Percentiles rank a stretch among this genome's conserved stretches.
These are phyloP conservation scores for Avicennia marina DNA, from an alignment of 257 asterid species.

Conservation along the genomic window DNA sequence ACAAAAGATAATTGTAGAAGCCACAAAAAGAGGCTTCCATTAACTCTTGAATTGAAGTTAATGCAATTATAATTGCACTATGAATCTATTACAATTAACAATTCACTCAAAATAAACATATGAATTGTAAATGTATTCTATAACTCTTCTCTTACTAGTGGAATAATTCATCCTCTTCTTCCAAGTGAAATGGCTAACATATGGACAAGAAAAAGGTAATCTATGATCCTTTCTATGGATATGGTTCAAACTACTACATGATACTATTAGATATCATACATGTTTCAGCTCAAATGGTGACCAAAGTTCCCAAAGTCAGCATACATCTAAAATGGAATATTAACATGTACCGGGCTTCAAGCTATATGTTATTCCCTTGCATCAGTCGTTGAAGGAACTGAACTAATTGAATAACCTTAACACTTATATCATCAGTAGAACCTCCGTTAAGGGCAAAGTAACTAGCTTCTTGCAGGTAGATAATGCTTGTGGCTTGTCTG, in stretches of 20 bases:
- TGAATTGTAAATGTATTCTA: too few relatives aligned
- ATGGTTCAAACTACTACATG: background rate
- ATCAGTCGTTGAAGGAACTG: background rate
- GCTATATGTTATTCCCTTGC: too few relatives aligned
- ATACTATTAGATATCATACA: background rate
- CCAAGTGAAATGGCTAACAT: too few relatives aligned
- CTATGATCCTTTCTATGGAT: background rate
- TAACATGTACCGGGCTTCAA: too few relatives aligned
- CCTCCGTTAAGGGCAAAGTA: constrained; percentile 61
- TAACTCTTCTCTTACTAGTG: too few relatives aligned
- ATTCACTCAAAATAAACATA: too few relatives aligned
- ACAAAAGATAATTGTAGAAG: background rate
- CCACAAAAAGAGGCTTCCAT: background rate
- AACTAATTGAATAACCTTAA: constrained; percentile 49
- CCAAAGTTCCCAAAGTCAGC: background rate
- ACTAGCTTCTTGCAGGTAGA: constrained; percentile 71
- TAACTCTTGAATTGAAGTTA: background rate
- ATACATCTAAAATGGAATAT: too few relatives aligned
- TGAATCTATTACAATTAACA: background rate
- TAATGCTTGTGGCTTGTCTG: constrained; percentile 30
- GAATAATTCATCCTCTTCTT: too few relatives aligned
- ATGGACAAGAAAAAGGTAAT: background rate
- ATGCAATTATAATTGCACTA: background rate
- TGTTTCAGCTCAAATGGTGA: background rate
- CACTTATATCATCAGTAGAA: constrained; percentile 59